Base-by-base conservation (phyloP, 2,329 filamentous ascomycete genomes). In the Pseudocercospora fijiensis region DNA sequence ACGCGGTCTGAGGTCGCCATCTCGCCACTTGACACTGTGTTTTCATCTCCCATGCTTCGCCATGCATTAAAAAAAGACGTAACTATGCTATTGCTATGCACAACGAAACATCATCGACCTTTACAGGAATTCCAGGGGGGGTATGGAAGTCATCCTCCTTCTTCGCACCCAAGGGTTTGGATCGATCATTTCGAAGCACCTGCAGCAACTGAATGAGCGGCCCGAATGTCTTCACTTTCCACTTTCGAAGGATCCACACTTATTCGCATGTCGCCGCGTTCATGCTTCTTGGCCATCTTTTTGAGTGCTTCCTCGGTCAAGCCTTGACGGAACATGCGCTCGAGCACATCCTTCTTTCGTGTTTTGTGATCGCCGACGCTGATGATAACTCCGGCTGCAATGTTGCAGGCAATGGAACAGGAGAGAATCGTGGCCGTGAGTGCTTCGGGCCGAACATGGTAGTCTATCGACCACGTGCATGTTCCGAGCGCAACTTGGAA, bases 271-370 rank as follows among this genome's bases (percentile, higher is more conserved):
- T 67, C 64, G 4, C 69, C 67, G 2, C 67, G 57, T 10, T 64
- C 65, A 20, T 69, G 67, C 52, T 63, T 69, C 64, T 69, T 69
- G 51, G 70, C 70, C 60, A 73, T 68, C 41, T 84, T 83, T 67
- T 82, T 81, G 68, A 89, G 87, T 0, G 86, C 87, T 69, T 87
- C 81, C 53, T 83, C 78, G 0, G 91, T 96, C 61, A 96, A 77
- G 67, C 91, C 86, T 74, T 95, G 91, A 28, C 90, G 81, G 71
- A 90, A 86, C 77, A 95, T 85, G 51, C 88, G 84, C 72, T 93
- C 88, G 22, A 92, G 81, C 0, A 96, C 90, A 47, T 96, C 91
- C 84, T 92, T 94, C 83, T 96, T 96, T 57, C 91, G 82, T 1
- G 91, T 92, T 67, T 84, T 85, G 20, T 88, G 84, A 73, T 94